These are phyloP conservation scores for Ammopiptanthus mongolicus DNA, from an alignment of 306 rosid genomes.

Conservation along the genomic window DNA sequence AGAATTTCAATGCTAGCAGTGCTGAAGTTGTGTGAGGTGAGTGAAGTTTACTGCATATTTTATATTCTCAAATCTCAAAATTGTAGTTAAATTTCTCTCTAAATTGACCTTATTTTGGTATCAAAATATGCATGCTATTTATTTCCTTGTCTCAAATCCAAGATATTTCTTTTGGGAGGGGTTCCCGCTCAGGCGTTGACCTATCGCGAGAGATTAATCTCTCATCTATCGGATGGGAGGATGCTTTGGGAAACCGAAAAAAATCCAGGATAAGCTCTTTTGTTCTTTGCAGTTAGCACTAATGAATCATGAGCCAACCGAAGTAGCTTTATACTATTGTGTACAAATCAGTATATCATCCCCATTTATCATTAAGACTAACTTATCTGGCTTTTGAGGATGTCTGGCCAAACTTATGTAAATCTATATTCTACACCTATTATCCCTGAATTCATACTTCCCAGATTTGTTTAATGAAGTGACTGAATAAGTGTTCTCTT, in stretches of 20 bases:
- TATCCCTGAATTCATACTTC: background rate
- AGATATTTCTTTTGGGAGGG: background rate
- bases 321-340: too few species aligned
- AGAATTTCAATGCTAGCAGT: constrained; percentile 60
- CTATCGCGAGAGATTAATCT: too few species aligned
- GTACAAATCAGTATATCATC: background rate
- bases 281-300: background rate
- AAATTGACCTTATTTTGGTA: background rate
- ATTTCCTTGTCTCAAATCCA: background rate
- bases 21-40: constrained; percentile 91
- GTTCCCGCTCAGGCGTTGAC: too few species aligned
- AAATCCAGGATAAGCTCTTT: background rate
- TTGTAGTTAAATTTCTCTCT: background rate
- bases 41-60: constrained; percentile 11
- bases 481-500: background rate
- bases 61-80: background rate
- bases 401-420: too few species aligned
- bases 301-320: background rate
- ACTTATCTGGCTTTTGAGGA: background rate
- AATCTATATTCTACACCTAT: background rate
- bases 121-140: background rate
- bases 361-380: background rate
- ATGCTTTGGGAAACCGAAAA: too few species aligned
- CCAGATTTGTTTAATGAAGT: background rate
- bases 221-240: too few species aligned